Evolutionary conservation across 2,329 filamentous ascomycete species (phyloP), one percentile per base, ranked within the genome.

Genomic region (Fusarium nodosum): DNA sequence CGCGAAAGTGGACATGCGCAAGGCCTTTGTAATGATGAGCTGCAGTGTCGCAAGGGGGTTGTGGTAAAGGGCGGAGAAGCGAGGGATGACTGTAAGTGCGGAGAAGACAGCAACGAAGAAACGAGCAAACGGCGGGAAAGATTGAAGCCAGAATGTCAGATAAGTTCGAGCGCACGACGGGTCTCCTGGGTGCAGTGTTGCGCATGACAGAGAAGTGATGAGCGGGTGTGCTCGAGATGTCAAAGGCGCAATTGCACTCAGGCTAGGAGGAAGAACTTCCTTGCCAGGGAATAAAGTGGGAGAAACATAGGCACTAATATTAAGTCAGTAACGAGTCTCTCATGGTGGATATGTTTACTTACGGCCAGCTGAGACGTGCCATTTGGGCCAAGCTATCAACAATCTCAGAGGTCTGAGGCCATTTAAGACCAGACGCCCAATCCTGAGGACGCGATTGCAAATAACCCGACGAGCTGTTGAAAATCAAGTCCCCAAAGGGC

Each of bases 111-210:
- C 78, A 5, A 94, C 87, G 80, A 96, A 91, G 82, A 96, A 88
- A 63, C 93, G 91, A 9, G 91, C 89, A 30, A 97, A 83, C 1
- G 87, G 84, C 0, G 94, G 94, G 79, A 97, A 96, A 2, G 93
- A 91, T 57, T 88, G 87, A 60, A 97, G 88, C 87, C 93, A 95
- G 80, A 96, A 97, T 64, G 93, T 92, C 46, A 97, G 82, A 77
- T 94, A 97, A 5, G 93, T 97, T 31, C 93, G 92, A 38, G 91
- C 86, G 79, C 95, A 99, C 20, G 93, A 97, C 2, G 95, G 94
- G 74, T 97, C 93, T 20, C 88, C 85, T 0, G 95, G 94, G 77
- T 99, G 95, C 4, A 98, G 88, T 3, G 95, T 86, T 1, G 95
- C 95, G 80, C 96, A 99, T 44, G 93, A 95, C 22, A 97, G 88